phyloP scores from a whole-genome alignment of 2,329 filamentous ascomycete species.

The Fusarium camptoceras region DNA sequence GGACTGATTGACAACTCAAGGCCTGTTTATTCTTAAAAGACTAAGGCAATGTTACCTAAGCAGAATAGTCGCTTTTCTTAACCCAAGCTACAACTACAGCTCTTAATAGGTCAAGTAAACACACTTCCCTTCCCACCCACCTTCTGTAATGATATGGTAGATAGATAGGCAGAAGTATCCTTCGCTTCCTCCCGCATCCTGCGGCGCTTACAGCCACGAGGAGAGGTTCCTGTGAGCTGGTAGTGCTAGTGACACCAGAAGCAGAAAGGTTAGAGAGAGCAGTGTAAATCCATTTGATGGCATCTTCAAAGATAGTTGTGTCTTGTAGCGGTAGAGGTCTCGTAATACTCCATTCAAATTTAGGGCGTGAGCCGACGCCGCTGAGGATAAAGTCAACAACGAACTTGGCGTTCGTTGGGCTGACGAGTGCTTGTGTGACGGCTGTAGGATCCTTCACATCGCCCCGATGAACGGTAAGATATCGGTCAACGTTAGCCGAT shows the following conservation, averaged over 20 bases:
- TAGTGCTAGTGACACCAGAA: neutral
- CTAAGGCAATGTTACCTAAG: too few species aligned
- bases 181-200: neutral
- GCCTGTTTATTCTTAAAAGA: too few species aligned
- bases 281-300: neutral
- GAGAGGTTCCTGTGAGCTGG: neutral
- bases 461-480: neutral
- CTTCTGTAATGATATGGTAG: neutral
- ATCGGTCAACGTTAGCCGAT: neutral
- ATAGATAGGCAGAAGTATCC: neutral
- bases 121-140: slow-evolving; percentile 1
- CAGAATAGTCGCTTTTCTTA: too few species aligned
- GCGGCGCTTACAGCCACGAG: neutral
- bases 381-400: neutral
- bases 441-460: neutral
- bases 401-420: neutral
- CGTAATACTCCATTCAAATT: neutral
- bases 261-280: neutral
- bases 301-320: neutral
- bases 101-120: neutral
- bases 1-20: too few species aligned
- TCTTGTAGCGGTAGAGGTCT: neutral
- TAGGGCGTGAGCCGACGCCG: neutral
- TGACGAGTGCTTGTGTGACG: neutral
- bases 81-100: too few species aligned